Percentiles rank a stretch among this genome's conserved stretches.
Conservation (phyloP, 2,329 filamentous ascomycete genomes). For the Neopestalotiopsis sp. region DNA sequence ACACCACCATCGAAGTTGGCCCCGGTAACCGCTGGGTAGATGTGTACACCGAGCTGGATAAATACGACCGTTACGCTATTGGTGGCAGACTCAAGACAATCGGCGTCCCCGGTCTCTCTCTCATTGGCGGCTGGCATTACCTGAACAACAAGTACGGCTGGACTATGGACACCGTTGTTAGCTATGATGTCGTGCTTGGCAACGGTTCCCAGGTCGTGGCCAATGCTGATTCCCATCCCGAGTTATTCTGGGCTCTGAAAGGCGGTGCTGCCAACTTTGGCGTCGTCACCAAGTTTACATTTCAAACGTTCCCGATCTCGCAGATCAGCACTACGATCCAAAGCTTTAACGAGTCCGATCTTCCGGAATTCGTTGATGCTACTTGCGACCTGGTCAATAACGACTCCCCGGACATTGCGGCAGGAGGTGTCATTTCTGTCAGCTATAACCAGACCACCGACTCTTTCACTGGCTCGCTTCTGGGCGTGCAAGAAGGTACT, state of each 20-base stretch:
- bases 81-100: constrained; percentile 18
- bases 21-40: constrained; percentile 17
- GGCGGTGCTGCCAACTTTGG: constrained; percentile 1
- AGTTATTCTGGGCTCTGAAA: constrained; percentile 12
- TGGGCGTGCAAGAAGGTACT: constrained; percentile 40
- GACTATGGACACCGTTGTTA: not conserved
- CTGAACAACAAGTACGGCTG: constrained; percentile 7
- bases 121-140: constrained; percentile 20
- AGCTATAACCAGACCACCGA: constrained; percentile 35
- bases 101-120: constrained; percentile 19
- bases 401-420: constrained; percentile 31
- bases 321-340: constrained; percentile 39
- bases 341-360: constrained; percentile 30
- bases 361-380: constrained; percentile 33
- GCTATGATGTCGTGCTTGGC: constrained; percentile 7
- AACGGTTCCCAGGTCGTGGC: not conserved
- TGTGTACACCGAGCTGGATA: constrained; percentile 16
- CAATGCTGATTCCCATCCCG: not conserved
- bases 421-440: constrained; percentile 38
- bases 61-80: constrained; percentile 11
- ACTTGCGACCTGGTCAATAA: constrained; percentile 30
- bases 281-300: not conserved
- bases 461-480: constrained; percentile 25
- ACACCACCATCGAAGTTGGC: not conserved
- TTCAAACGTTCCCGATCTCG: constrained; percentile 19